Evolutionary conservation across 208 protist species (phyloP), one percentile per base, ranked within the genome.

Genomic region (Trichomonas gallinae): DNA sequence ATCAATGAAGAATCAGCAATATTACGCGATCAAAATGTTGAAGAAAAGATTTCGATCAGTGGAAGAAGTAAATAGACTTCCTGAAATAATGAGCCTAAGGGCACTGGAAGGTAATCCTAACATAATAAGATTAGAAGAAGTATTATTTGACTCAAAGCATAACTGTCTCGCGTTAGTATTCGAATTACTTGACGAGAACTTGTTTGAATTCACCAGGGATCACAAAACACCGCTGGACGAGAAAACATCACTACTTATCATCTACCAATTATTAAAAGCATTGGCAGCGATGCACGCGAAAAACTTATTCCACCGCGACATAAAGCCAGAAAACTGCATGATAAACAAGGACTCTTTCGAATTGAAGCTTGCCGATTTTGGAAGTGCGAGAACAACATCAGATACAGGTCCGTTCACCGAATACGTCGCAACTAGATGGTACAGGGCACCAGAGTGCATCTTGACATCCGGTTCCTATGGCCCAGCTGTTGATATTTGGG

Each of bases 311-410:
- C 98, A 98, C 91, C 8, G 97, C 0, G 97, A 98, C 88, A 97
- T 97, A 40, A 99, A 99, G 97, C 99, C 99, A 36, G 99, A 99
- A 97, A 99, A 99, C 97, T 97, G 99, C 21, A 98, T 99, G 36
- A 96, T 98, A n/a, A 97, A 96, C 31, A 88, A 49, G 17, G 49
- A 99, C 38, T 31, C 46, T 31, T 96, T 44, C 38, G 96, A 98
- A 63, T 96, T 99, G 11, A 99, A 99, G 97, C 97, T 99, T 0
- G 99, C 98, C 0, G 99, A 99, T 97, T 99, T 99, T 97, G 98
- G 98, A 34, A 96, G 98, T 6, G 98, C 44, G 38, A 51, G 98
- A 48, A 96, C 97, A 11, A 98, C 98, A 4, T 97, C 97, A 21
- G 40, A 89, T 89, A 38, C 44, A 31, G 23, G 40, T 17, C 98